Evolutionary conservation across 495 filamentous ascomycete genomes (phyloP).

Genomic region (Neurospora tetrasperma): DNA sequence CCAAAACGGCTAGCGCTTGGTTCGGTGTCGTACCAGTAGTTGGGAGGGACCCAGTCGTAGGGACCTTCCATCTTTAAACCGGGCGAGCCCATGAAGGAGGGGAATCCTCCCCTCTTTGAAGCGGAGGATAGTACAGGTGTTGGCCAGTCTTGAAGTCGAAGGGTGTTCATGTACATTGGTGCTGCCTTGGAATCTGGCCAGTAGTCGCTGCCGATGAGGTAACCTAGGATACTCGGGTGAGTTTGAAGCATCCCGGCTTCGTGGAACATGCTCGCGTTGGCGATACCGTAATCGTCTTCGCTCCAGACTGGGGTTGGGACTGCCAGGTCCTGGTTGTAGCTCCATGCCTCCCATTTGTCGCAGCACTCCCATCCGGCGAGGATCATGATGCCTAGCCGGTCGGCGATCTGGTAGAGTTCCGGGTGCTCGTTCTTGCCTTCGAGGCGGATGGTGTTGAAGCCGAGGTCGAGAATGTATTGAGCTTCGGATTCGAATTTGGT

Average conservation of each 20-base stretch:
- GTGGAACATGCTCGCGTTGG: constrained; percentile 45
- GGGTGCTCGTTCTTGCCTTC: constrained; percentile 59
- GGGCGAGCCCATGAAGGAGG: constrained; percentile 39
- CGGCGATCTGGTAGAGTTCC: constrained; percentile 46
- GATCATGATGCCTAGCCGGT: constrained; percentile 51
- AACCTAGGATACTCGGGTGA: constrained; percentile 46
- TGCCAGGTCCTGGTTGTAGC: constrained; percentile 45
- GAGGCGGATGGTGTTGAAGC: constrained; percentile 51
- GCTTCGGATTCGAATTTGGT: constrained; percentile 35
- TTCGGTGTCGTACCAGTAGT: constrained; percentile 48
- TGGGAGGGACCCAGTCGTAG: constrained; percentile 58
- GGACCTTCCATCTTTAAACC: constrained; percentile 61
- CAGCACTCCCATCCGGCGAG: constrained; percentile 60
- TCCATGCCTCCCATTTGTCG: constrained; percentile 59
- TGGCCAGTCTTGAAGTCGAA: constrained; percentile 44
- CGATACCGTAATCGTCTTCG: constrained; percentile 43
- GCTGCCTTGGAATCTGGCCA: constrained; percentile 51
- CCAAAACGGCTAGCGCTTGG: constrained; percentile 31
- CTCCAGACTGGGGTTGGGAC: constrained; percentile 35
- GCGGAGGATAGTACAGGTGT: constrained; percentile 49
- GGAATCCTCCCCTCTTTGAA: constrained; percentile 44
- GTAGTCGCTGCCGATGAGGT: constrained; percentile 51
- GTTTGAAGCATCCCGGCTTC: constrained; percentile 50
- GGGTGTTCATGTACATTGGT: constrained; percentile 36
- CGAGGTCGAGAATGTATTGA: constrained; percentile 45